phyloP scores from a whole-genome alignment of 768 basidiomycete species.

The Austroboletus festivus region DNA sequence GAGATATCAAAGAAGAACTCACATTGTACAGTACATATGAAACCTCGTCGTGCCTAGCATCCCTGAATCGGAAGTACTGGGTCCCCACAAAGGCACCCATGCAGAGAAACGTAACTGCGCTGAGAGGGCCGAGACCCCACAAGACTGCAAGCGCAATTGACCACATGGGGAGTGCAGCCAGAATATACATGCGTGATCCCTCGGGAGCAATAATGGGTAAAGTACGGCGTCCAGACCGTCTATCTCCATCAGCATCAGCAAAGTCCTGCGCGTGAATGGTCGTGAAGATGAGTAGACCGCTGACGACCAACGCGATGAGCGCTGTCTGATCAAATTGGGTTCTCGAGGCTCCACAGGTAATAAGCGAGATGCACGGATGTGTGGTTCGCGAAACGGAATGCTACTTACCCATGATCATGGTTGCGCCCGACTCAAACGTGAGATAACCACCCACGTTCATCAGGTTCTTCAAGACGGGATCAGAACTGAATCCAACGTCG shows the following conservation, averaged over 20 bases:
- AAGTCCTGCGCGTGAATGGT: constrained; percentile 40
- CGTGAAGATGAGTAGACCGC: constrained; percentile 30
- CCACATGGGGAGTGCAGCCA: constrained; percentile 11
- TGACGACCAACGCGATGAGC: constrained; percentile 21
- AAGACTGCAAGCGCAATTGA: constrained; percentile 3
- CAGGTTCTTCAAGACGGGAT: constrained; percentile 31
- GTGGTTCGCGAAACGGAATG: background rate
- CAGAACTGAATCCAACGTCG: constrained; percentile 24
- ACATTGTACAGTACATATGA: constrained; percentile 17
- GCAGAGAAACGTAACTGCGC: constrained; percentile 4
- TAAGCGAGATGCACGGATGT: background rate
- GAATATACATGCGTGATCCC: constrained; percentile 13
- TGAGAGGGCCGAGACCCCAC: constrained; percentile 11
- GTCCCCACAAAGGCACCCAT: constrained; percentile 15
- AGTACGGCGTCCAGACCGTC: constrained; percentile 27
- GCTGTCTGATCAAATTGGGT: constrained; percentile 11
- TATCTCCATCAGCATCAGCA: constrained; percentile 31
- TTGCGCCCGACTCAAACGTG: constrained; percentile 35
- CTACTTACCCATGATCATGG: constrained; percentile 23
- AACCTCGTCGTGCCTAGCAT: constrained; percentile 6
- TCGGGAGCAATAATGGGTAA: constrained; percentile 26
- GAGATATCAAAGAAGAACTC: background rate
- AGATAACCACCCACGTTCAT: constrained; percentile 32
- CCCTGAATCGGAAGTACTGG: constrained; percentile 12
- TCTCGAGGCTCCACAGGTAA: constrained; percentile 1